Evolutionary conservation across 495 filamentous ascomycete genomes (phyloP).

Genomic region (Penicillium subrubescens): DNA sequence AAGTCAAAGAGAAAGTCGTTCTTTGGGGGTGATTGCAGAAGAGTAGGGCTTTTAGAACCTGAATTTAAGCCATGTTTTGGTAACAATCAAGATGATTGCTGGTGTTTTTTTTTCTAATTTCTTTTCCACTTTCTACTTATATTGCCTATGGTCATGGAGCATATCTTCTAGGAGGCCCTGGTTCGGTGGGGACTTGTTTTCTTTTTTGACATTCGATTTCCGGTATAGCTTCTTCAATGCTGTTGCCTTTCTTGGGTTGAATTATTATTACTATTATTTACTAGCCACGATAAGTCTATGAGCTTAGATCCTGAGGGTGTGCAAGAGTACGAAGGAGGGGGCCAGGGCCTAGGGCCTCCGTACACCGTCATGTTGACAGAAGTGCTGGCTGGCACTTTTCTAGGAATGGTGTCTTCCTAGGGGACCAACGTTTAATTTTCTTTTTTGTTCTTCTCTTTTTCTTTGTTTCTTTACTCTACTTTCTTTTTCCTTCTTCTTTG

Average conservation of each 20-base stretch:
- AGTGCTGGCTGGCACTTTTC: neutral
- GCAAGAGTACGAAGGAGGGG: neutral
- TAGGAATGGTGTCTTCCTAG: neutral
- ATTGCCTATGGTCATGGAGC: neutral
- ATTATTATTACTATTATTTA: neutral
- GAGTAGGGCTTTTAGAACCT: conserved; percentile 19
- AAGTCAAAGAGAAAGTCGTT: conserved; percentile 6
- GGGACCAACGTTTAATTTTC: neutral
- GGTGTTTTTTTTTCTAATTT: neutral
- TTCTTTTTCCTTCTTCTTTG: conserved; percentile 7
- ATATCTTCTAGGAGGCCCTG: neutral
- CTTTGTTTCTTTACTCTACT: conserved; percentile 5
- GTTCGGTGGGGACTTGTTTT: neutral
- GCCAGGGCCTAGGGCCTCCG: neutral
- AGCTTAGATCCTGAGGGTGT: neutral
- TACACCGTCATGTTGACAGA: neutral
- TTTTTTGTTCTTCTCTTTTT: conserved; percentile 10
- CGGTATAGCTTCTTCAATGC: neutral
- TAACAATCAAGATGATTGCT: conserved; percentile 35
- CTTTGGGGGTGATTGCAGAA: conserved; percentile 18
- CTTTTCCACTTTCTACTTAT: neutral
- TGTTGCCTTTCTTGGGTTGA: neutral
- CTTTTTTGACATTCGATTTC: neutral
- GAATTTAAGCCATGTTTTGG: conserved; percentile 33
- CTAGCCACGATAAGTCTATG: neutral